Evolutionary conservation across 192 early-diverging fungal genomes (phyloP).

Genomic region (Coemansia sp.): DNA sequence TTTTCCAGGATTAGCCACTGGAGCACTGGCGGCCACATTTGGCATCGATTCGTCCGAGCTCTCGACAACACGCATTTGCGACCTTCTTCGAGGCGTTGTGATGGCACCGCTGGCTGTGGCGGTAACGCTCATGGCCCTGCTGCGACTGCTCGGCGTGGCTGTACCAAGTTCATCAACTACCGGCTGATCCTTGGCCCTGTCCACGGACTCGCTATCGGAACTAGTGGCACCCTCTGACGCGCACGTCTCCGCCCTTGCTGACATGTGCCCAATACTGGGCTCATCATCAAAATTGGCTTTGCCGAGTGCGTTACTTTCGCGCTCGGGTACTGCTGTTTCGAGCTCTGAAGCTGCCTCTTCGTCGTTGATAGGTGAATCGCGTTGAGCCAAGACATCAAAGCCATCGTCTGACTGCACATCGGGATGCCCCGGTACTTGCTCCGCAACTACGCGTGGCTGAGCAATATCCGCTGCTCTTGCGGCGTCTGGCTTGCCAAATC

Average conservation of each 20-base stretch:
- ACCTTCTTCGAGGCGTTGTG: not conserved
- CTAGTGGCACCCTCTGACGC: not conserved
- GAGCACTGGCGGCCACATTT: not conserved
- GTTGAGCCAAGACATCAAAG: not conserved
- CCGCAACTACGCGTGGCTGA: not conserved
- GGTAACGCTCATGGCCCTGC: not conserved
- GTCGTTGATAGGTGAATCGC: not conserved
- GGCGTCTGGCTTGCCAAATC: conserved; percentile 5
- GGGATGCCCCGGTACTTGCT: not conserved
- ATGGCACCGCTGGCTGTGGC: not conserved
- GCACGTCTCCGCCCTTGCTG: not conserved
- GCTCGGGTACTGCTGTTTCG: not conserved
- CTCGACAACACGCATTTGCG: conserved; percentile 7
- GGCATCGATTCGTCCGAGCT: conserved; percentile 28
- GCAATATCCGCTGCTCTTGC: not conserved
- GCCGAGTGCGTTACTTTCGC: not conserved
- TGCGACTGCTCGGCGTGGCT: not conserved
- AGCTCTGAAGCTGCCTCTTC: not conserved
- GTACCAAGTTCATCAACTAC: not conserved
- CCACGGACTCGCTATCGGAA: not conserved
- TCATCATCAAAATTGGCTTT: not conserved
- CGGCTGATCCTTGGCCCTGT: not conserved
- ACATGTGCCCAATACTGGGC: not conserved
- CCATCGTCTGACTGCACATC: not conserved
- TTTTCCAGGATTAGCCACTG: not conserved